Evolutionary conservation across 164 flowering plant genomes (phyloP).

Genomic region (Aristolochia fimbriata): DNA sequence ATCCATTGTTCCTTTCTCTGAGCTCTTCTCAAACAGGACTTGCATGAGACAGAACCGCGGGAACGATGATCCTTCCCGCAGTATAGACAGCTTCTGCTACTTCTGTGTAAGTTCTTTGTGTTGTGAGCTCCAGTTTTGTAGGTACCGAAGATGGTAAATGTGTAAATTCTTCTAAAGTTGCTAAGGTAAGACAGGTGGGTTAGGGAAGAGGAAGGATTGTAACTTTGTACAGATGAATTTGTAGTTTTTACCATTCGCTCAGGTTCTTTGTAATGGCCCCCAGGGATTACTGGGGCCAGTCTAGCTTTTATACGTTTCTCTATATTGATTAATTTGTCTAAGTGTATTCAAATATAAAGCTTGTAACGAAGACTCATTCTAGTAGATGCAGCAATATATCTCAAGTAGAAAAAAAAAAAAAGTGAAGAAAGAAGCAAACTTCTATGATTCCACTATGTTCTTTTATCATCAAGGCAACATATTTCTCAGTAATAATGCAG

Average conservation of each 20-base stretch:
- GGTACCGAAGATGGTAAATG: constrained; percentile 16
- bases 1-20: neutral
- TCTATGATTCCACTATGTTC: too few species aligned
- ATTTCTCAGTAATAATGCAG: too few species aligned
- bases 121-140: constrained; percentile 39
- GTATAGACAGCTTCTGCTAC: neutral
- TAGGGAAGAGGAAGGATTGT: constrained; percentile 1
- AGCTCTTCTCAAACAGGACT: constrained; percentile 13
- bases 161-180: constrained; percentile 18
- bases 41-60: constrained; percentile 1
- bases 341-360: too few species aligned
- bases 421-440: too few species aligned
- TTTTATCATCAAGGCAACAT: too few species aligned
- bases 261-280: neutral
- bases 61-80: neutral
- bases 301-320: constrained; percentile 6
- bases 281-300: neutral
- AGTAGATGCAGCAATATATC: too few species aligned
- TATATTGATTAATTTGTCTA: neutral
- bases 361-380: too few species aligned
- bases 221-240: neutral
- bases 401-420: too few species aligned
- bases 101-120: neutral
- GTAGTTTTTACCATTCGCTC: too few species aligned
- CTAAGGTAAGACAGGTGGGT: constrained; percentile 6